These are phyloP conservation scores for Paramarasmius palmivorus DNA, from an alignment of 1,284 basidiomycete species.

Conservation along the genomic window DNA sequence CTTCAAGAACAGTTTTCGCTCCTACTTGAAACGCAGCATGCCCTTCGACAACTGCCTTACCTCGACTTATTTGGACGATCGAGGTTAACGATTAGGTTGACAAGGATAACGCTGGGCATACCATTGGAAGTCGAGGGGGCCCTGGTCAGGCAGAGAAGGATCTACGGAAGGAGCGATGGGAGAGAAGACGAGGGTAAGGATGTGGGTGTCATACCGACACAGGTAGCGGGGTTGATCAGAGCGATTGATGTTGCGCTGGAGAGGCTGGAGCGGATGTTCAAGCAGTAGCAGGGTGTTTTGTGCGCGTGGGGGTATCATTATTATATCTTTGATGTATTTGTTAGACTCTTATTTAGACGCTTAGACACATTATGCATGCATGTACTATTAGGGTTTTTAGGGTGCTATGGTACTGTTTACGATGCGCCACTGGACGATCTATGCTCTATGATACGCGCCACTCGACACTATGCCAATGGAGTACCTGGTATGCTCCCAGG, in stretches of 20 bases:
- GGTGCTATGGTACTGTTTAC: no score
- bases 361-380: no score
- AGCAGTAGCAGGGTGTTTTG: no score
- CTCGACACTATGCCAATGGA: background rate
- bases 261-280: constrained; percentile 63
- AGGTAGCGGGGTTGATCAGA: constrained; percentile 55
- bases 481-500: constrained; percentile 20
- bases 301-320: background rate
- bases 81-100: constrained; percentile 75
- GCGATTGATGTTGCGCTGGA: constrained; percentile 62
- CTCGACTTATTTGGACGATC: constrained; percentile 79
- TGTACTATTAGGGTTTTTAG: no score
- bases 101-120: constrained; percentile 76
- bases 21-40: constrained; percentile 77
- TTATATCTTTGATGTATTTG: background rate
- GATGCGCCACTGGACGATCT: no score
- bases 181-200: constrained; percentile 17
- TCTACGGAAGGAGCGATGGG: constrained; percentile 12
- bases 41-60: constrained; percentile 74
- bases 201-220: constrained; percentile 50
- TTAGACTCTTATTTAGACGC: no score
- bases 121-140: constrained; percentile 79
- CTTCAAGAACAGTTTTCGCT: constrained; percentile 73
- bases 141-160: constrained; percentile 39
- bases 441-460: background rate